Conservation (phyloP, 345 rosid genomes). For the Limnanthes douglasii region DNA sequence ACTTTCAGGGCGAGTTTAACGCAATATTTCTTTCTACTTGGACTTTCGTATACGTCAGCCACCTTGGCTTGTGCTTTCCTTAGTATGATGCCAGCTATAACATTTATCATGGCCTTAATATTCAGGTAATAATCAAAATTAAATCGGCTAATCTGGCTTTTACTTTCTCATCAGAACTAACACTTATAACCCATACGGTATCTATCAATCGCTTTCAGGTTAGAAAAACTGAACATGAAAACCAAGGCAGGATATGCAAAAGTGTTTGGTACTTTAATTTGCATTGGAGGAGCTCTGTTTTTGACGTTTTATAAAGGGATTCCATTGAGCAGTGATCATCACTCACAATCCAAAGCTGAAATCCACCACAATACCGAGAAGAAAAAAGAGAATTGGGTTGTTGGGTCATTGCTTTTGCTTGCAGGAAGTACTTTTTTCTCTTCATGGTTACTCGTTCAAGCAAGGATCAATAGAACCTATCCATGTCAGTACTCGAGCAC, state of each 20-base stretch:
- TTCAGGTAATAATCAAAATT: slow-evolving; percentile 25
- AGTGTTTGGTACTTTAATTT: slow-evolving; percentile 26
- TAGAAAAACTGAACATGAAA: slow-evolving; percentile 30
- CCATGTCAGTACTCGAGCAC: slow-evolving; percentile 20
- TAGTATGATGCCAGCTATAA: slow-evolving; percentile 39
- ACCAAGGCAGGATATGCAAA: slow-evolving; percentile 22
- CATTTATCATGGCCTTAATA: slow-evolving; percentile 50
- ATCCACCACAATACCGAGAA: neutral
- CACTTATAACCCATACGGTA: neutral
- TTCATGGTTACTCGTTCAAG: slow-evolving; percentile 17
- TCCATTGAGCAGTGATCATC: slow-evolving; percentile 13
- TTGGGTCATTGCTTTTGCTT: slow-evolving; percentile 14
- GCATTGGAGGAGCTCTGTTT: slow-evolving; percentile 36
- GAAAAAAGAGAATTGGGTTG: slow-evolving; percentile 14
- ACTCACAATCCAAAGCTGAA: too few species aligned
- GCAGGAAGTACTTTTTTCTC: slow-evolving; percentile 14
- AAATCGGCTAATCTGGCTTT: too few species aligned
- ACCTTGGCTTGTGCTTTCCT: slow-evolving; percentile 41
- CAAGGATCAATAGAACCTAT: slow-evolving; percentile 14
- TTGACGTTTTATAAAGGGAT: slow-evolving; percentile 34
- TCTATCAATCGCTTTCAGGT: slow-evolving; percentile 11
- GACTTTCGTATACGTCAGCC: slow-evolving; percentile 54
- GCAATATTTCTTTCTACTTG: slow-evolving; percentile 47
- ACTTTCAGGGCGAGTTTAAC: slow-evolving; percentile 41
- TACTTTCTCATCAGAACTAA: neutral